phyloP scores from a whole-genome alignment of 2,329 filamentous ascomycete species.

The Sarocladium oryzae region DNA sequence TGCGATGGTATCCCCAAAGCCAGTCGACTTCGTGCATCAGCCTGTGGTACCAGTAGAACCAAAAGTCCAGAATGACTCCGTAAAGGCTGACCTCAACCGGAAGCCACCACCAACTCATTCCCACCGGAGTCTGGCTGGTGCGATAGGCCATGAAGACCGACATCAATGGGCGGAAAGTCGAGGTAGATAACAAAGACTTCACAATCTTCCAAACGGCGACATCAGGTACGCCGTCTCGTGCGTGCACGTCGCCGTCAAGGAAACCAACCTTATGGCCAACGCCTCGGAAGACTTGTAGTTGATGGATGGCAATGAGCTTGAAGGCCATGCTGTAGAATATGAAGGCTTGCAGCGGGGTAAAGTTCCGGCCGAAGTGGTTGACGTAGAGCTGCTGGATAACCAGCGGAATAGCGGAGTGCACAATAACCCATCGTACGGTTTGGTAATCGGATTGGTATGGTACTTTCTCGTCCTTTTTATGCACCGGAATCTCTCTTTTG shows the following conservation, averaged over 20 bases:
- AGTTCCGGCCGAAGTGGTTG: constrained; percentile 22
- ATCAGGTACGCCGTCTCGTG: constrained; percentile 35
- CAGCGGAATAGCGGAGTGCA: constrained; percentile 30
- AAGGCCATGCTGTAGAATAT: constrained; percentile 32
- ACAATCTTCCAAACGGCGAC: constrained; percentile 27
- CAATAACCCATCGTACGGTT: constrained; percentile 32
- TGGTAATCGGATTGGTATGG: constrained; percentile 29
- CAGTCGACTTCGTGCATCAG: constrained; percentile 31
- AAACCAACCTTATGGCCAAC: constrained; percentile 32
- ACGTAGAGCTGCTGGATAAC: constrained; percentile 29
- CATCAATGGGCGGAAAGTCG: constrained; percentile 25
- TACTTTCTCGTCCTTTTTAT: constrained; percentile 34
- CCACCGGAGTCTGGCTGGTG: constrained; percentile 15
- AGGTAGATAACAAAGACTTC: constrained; percentile 25
- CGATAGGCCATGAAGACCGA: constrained; percentile 11
- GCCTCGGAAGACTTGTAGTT: constrained; percentile 29
- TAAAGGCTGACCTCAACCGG: constrained; percentile 33
- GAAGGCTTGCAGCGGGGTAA: constrained; percentile 24
- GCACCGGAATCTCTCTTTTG: constrained; percentile 27
- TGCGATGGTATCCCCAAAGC: constrained; percentile 34
- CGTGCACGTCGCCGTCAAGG: constrained; percentile 37
- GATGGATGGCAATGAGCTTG: constrained; percentile 32
- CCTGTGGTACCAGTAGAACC: constrained; percentile 38
- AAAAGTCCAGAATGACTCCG: constrained; percentile 36
- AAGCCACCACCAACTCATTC: constrained; percentile 28